Base-by-base conservation (phyloP, 2,329 filamentous ascomycete species). In the Eutypella sp. region DNA sequence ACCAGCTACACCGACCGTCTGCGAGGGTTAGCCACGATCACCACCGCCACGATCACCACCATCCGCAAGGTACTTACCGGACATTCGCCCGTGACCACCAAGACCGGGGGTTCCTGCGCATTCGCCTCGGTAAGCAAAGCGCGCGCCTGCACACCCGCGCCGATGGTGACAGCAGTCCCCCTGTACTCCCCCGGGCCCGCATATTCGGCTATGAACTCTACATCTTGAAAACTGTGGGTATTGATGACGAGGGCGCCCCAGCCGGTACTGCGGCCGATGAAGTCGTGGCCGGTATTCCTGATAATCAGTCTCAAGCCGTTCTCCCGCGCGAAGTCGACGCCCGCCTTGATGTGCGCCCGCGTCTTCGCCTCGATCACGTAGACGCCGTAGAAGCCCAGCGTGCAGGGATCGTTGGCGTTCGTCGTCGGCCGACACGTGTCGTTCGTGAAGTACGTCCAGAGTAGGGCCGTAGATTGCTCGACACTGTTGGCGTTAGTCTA, bases 231-330 rank as follows among this genome's bases (percentile, higher is more conserved):
- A 48, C 70, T 61, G 47, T 81, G 78, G 8, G 73, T 81, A 72
- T 80, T 82, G 42, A 83, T 65, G 4, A 72, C 69, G 3, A 82
- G 59, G 0, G 75, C 69, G 1, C 81, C 81, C 19, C 73, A 74
- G n/a, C 82, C 84, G 0, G 80, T 81, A 0, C 76, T 81, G 36
- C 78, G 76, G 34, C 82, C 83, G 25, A 75, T 67, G 50, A 72
- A 74, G 52, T 80, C 76, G 55, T 82, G 78, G 2, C 77, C 78
- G 0, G 77, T 81, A 52, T 80, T 80, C 48, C 74, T 71, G 48
- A 82, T 70, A 24, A 79, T 64, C 0, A 82, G 54, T 2, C 78
- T 71, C 38, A 82, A 64, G 52, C 75, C 76, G 50, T 74, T 60
- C 6, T 69, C 49, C 0, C 58, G 59, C 1, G 73, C 74, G 46